A percentile compares a stretch with the other conserved stretches of the same genome.
Evolutionary conservation across 2,329 filamentous ascomycete genomes (phyloP).

Genomic region (Hymenoscyphus scutula): DNA sequence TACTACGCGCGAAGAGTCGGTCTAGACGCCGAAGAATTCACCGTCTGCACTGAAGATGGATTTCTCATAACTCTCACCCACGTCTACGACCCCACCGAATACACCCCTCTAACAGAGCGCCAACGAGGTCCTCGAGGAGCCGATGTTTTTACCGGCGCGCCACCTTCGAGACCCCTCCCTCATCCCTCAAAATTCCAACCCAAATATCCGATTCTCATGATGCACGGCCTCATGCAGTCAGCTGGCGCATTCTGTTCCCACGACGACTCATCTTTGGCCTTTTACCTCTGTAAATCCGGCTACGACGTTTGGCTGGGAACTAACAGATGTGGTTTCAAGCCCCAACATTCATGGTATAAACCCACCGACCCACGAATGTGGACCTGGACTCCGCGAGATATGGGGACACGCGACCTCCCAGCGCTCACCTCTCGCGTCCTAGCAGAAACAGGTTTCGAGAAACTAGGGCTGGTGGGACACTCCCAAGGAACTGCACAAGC

Average conservation of each 20-base stretch:
- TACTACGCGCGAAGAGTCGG: slow-evolving; percentile 89
- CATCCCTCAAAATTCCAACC: slow-evolving; percentile 17
- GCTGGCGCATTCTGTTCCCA: slow-evolving; percentile 87
- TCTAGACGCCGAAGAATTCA: slow-evolving; percentile 76
- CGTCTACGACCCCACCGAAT: slow-evolving; percentile 78
- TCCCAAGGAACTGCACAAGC: slow-evolving; percentile 90
- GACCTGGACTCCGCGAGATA: slow-evolving; percentile 93
- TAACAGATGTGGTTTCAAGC: slow-evolving; percentile 83
- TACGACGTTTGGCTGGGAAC: slow-evolving; percentile 97
- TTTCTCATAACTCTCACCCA: slow-evolving; percentile 90
- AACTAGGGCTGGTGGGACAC: slow-evolving; percentile 80
- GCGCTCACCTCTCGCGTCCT: slow-evolving; percentile 79
- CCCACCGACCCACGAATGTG: slow-evolving; percentile 87
- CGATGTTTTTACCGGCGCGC: slow-evolving; percentile 56
- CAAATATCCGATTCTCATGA: slow-evolving; percentile 75
- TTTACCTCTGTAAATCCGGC: slow-evolving; percentile 86
- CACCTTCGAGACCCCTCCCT: slow-evolving; percentile 39
- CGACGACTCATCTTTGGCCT: slow-evolving; percentile 85
- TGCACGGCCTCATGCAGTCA: slow-evolving; percentile 86
- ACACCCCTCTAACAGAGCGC: slow-evolving; percentile 49
- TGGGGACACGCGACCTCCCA: slow-evolving; percentile 85
- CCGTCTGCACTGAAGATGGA: slow-evolving; percentile 90
- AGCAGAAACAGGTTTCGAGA: slow-evolving; percentile 76
- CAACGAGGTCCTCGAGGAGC: slow-evolving; percentile 57
- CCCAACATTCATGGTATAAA: slow-evolving; percentile 68